Base-by-base conservation (phyloP, 2,329 filamentous ascomycete species). In the Falciphora oryzae region DNA sequence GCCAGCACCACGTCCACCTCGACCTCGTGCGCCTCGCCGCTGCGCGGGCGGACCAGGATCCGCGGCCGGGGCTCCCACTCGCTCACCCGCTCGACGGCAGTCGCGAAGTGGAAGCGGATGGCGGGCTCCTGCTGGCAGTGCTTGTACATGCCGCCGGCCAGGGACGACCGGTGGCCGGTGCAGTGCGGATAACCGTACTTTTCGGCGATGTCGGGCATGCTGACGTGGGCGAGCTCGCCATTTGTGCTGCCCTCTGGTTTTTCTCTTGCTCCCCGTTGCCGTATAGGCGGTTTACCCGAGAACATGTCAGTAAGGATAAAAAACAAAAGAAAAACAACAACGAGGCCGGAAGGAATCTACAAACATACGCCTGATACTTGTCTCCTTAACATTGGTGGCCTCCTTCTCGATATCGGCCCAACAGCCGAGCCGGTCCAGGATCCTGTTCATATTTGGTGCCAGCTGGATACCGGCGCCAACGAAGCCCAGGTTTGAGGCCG, bases 401-500 rank as follows among this genome's bases (percentile, higher is more conserved):
- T 93, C 89, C 53, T 80, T 82, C 67, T 85, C 85, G 67, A 95
- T 91, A 22, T 82, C 80, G 25, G 82, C 77, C 90, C 91, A 94
- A 65, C 89, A 89, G 13, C 88, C 91, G 56, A 93, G 78, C 18
- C 82, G 79, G 71, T 92, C 88, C 16, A 95, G 81, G 11, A 95
- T 89, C 2, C 90, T 84, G 4, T 88, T 87, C 83, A 94, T 90
- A 69, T 95, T 96, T 0, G 91, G 91, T 0, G 91, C 90, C 65
- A 94, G 81, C 73, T 96, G 92, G 68, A 95, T 94, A 6, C 92
- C 92, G 1, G 92, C 92, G 29, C 92, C 92, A 1, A 94, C 90
- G 70, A 94, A 94, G 6, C 91, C 91, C 4, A 94, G 81, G 68
- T 86, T 84, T 5, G 88, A 85, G 0, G 90, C 90, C 50, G 82